Percentiles rank a stretch among this genome's conserved stretches.
phyloP scores from a whole-genome alignment of 371 early-diverging fungal genomes.

The Chytridium lagenaria region DNA sequence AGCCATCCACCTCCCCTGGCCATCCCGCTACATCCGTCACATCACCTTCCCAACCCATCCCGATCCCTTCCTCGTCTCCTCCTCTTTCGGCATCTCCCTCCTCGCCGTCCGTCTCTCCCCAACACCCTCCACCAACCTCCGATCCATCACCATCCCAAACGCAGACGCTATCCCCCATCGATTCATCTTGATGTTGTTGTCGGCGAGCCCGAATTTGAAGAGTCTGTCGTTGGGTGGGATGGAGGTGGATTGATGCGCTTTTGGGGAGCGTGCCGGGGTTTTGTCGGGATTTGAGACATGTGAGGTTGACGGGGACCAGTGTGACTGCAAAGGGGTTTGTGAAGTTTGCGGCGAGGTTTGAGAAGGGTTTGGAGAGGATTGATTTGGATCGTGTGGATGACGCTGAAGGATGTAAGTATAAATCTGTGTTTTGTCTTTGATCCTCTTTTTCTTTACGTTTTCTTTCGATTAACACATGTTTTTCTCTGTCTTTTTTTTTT shows the following conservation, averaged over 20 bases:
- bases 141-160: not conserved
- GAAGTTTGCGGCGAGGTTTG: not conserved
- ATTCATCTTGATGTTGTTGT: not conserved
- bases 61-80: conserved; percentile 9
- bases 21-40: conserved; percentile 10
- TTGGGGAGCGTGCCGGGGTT: not conserved
- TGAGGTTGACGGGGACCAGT: conserved; percentile 1
- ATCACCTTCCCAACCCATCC: not conserved
- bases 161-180: not conserved
- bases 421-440: not conserved
- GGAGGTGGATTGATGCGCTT: conserved; percentile 5
- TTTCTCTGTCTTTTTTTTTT: conserved; percentile 8
- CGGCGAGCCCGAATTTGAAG: not conserved
- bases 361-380: conserved; percentile 3
- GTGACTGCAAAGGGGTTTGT: conserved; percentile 4
- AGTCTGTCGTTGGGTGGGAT: not conserved
- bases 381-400: not conserved
- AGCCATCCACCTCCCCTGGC: conserved; percentile 12
- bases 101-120: conserved; percentile 4
- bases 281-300: not conserved
- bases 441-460: not conserved
- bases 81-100: conserved; percentile 1
- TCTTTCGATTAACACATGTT: not conserved
- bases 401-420: conserved; percentile 7
- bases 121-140: not conserved